phyloP scores from a whole-genome alignment of 116 monocot species.

The Dioscorea cayenensis region DNA sequence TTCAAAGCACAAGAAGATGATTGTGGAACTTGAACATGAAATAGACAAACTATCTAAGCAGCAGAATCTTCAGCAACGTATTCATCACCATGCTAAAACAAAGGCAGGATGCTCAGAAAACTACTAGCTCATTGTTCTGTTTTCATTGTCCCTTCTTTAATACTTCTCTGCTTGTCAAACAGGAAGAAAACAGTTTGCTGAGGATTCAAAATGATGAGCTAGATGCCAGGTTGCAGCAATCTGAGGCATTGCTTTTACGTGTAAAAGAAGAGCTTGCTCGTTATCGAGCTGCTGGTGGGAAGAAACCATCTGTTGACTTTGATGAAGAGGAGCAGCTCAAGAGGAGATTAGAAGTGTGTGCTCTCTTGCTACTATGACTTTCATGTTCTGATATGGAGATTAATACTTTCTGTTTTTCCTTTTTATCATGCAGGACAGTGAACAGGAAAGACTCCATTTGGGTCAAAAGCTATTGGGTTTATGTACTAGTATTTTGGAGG shows the following conservation, averaged over 20 bases:
- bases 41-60: constrained; percentile 41
- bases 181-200: constrained; percentile 72
- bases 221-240: constrained; percentile 26
- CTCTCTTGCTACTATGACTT: not conserved
- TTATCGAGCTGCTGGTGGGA: constrained; percentile 36
- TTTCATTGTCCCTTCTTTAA: not conserved
- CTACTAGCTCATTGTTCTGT: no score
- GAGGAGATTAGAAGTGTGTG: constrained; percentile 37
- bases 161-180: constrained; percentile 1
- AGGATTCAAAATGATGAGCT: constrained; percentile 57
- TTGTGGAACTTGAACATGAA: constrained; percentile 76
- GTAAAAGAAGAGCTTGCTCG: constrained; percentile 59
- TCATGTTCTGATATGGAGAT: not conserved
- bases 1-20: constrained; percentile 49
- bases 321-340: constrained; percentile 52
- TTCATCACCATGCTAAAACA: constrained; percentile 77
- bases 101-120: constrained; percentile 26
- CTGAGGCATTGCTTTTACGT: constrained; percentile 39
- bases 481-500: constrained; percentile 51
- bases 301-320: constrained; percentile 31
- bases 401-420: not conserved
- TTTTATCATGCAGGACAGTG: constrained; percentile 37
- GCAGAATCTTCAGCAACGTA: constrained; percentile 69
- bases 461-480: constrained; percentile 32
- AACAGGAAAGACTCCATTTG: constrained; percentile 44